These are phyloP conservation scores for Monosporascus sp. DNA, from an alignment of 2,329 filamentous ascomycete species.

Conservation along the genomic window DNA sequence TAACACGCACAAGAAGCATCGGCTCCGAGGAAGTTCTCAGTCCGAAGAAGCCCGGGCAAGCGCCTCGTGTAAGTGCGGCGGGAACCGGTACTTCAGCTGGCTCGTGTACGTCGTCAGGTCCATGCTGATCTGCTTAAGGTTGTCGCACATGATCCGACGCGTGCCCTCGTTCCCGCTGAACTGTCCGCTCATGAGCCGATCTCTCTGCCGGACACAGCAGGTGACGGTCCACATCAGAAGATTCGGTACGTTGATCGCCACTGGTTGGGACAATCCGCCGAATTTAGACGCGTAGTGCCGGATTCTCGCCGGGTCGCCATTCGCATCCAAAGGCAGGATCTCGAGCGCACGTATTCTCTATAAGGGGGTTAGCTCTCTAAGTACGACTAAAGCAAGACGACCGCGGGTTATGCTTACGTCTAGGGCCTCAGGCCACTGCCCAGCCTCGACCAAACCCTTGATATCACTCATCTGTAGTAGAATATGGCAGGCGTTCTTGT, in stretches of 20 bases:
- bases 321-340: constrained; percentile 74
- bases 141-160: constrained; percentile 59
- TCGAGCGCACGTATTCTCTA: constrained; percentile 70
- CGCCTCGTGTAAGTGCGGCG: constrained; percentile 81
- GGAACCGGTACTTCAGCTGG: constrained; percentile 85
- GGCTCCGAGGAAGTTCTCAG: constrained; percentile 20
- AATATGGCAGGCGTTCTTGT: constrained; percentile 51
- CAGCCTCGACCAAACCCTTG: constrained; percentile 50
- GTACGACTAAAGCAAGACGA: neutral
- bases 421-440: constrained; percentile 53
- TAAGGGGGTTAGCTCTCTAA: constrained; percentile 6
- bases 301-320: constrained; percentile 72
- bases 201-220: constrained; percentile 75
- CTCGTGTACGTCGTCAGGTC: constrained; percentile 93
- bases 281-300: constrained; percentile 79
- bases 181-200: constrained; percentile 62
- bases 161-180: constrained; percentile 71
- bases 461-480: constrained; percentile 58
- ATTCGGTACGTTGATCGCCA: constrained; percentile 85
- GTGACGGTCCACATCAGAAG: constrained; percentile 91
- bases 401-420: constrained; percentile 44
- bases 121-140: constrained; percentile 74
- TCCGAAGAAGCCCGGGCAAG: constrained; percentile 77
- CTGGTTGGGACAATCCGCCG: constrained; percentile 68
- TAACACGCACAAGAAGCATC: neutral